Percentiles rank a stretch among this genome's conserved stretches.
phyloP scores from a whole-genome alignment of 148 eudicot species.

The Silene latifolia region DNA sequence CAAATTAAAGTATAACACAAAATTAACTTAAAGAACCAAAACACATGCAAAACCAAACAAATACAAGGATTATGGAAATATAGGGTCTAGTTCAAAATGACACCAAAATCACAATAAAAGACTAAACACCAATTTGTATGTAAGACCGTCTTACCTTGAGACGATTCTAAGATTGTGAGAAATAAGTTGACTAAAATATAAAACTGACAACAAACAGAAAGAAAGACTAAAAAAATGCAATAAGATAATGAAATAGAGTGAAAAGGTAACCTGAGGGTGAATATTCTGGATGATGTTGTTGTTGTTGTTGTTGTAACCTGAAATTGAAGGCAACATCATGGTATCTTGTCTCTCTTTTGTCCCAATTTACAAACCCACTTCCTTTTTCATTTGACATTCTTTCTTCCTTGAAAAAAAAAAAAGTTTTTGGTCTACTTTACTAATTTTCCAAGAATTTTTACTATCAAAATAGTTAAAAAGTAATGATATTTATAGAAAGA shows the following conservation, averaged over 20 bases:
- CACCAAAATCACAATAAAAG: not conserved
- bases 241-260: too few species aligned
- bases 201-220: too few species aligned
- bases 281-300: conserved; percentile 10
- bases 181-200: too few species aligned
- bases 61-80: too few species aligned
- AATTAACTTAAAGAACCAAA: too few species aligned
- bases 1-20: too few species aligned
- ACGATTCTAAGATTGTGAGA: too few species aligned
- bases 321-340: conserved; percentile 58
- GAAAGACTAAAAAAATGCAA: too few species aligned
- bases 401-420: not conserved
- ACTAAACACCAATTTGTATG: too few species aligned
- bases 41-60: too few species aligned
- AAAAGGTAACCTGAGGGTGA: not conserved
- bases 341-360: conserved; percentile 20
- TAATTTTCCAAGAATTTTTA: not conserved
- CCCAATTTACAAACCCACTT: conserved; percentile 24
- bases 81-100: not conserved
- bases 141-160: too few species aligned
- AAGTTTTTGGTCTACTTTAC: not conserved
- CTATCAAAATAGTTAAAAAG: not conserved
- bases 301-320: conserved; percentile 33
- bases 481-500: not conserved
- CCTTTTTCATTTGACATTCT: conserved; percentile 35